Conservation (phyloP, 805 yeast species). For the Sugiyamaella lignohabitans region DNA sequence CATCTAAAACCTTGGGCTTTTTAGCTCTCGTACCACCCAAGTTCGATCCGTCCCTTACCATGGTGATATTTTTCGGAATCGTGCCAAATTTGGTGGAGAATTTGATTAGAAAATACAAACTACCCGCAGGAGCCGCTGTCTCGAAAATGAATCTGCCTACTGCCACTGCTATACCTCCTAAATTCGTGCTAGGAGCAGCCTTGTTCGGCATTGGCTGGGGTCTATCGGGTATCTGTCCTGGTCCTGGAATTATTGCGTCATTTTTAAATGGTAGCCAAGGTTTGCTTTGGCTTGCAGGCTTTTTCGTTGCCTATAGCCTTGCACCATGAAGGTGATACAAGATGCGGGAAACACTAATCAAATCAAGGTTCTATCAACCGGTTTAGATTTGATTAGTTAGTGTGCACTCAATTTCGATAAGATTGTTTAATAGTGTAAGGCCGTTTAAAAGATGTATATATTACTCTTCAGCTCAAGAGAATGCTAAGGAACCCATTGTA, state of each 20-base stretch:
- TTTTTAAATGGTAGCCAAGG: constrained; percentile 26
- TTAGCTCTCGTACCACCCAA: constrained; percentile 32
- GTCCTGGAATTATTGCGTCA: constrained; percentile 39
- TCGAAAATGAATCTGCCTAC: constrained; percentile 20
- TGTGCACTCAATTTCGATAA: no score
- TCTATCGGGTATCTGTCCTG: constrained; percentile 46
- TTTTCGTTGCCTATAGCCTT: constrained; percentile 26
- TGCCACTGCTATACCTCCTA: constrained; percentile 23
- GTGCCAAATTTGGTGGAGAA: constrained; percentile 38
- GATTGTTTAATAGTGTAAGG: no score
- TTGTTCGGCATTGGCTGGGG: constrained; percentile 53
- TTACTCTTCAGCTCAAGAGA: no score
- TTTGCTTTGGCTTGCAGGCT: constrained; percentile 29
- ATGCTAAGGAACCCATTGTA: no score
- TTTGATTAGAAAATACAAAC: constrained; percentile 19
- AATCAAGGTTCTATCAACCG: background rate
- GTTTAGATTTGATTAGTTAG: no score
- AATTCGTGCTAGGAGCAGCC: constrained; percentile 38
- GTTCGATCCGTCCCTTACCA: constrained; percentile 43
- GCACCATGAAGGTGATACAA: constrained; percentile 2
- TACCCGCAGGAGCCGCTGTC: constrained; percentile 17
- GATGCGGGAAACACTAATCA: no score
- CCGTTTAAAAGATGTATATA: no score
- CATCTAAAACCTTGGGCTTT: constrained; percentile 42
- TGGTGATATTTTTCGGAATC: constrained; percentile 40